Percentiles rank a stretch among this genome's conserved stretches.
These are phyloP conservation scores for Penicillium palitans DNA, from an alignment of 2,329 filamentous ascomycete species.

Conservation along the genomic window DNA sequence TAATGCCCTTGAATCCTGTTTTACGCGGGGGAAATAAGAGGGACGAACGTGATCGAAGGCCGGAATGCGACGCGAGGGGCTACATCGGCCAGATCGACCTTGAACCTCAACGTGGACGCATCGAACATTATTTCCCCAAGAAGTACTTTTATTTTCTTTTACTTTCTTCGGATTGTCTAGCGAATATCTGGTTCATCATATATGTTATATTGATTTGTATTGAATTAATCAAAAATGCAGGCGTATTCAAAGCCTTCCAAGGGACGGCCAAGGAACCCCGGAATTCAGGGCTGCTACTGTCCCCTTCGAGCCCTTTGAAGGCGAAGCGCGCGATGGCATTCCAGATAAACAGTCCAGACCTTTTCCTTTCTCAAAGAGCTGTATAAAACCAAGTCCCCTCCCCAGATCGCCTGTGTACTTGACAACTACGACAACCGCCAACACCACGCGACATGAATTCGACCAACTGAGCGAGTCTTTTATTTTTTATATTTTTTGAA, in stretches of 20 bases:
- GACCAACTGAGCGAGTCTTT: not conserved
- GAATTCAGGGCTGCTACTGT: slow-evolving; percentile 16
- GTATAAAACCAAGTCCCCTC: slow-evolving; percentile 9
- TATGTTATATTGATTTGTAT: not conserved
- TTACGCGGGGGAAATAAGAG: not conserved
- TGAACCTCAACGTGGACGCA: not conserved
- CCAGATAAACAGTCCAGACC: slow-evolving; percentile 1
- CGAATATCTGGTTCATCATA: too few relatives aligned
- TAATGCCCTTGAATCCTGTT: not conserved
- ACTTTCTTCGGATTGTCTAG: not conserved
- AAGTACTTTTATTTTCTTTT: too few relatives aligned
- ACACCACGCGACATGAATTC: slow-evolving; percentile 4
- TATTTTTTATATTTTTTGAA: not conserved
- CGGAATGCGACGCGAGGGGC: slow-evolving; percentile 12
- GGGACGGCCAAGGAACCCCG: slow-evolving; percentile 6
- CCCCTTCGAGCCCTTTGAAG: slow-evolving; percentile 1
- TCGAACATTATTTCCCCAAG: not conserved
- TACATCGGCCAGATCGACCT: not conserved
- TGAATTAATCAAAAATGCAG: not conserved
- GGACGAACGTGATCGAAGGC: not conserved
- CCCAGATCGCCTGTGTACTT: not conserved
- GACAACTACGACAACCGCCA: not conserved
- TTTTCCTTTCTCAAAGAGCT: not conserved
- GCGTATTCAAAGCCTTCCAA: not conserved
- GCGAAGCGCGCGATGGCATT: slow-evolving; percentile 5